Percentiles rank a stretch among this genome's conserved stretches.
Conservation (phyloP, 768 basidiomycete genomes). For the Auricularia cornea region DNA sequence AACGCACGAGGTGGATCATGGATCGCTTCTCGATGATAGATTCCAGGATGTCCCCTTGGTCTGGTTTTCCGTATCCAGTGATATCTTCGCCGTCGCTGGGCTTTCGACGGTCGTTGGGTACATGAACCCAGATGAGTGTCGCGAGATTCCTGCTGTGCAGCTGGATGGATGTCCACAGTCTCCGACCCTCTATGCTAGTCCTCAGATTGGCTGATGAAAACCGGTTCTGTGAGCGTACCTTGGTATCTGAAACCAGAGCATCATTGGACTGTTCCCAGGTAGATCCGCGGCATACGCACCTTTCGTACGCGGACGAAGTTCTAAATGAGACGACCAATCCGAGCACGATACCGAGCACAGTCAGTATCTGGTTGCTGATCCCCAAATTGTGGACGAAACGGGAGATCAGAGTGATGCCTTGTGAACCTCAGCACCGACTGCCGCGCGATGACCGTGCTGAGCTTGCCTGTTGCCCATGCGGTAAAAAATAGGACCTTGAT, state of each 20-base stretch:
- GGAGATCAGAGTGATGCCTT: slow-evolving; percentile 30
- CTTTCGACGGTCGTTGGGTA: slow-evolving; percentile 29
- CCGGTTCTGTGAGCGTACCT: neutral
- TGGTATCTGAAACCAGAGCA: neutral
- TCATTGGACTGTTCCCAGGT: neutral
- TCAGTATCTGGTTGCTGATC: slow-evolving; percentile 47
- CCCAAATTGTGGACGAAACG: slow-evolving; percentile 40
- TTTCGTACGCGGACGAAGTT: slow-evolving; percentile 62
- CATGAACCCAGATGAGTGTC: slow-evolving; percentile 37
- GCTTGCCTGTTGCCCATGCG: neutral
- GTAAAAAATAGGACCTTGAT: slow-evolving; percentile 1
- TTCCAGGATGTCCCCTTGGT: slow-evolving; percentile 24
- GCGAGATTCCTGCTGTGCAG: slow-evolving; percentile 51
- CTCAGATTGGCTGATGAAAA: slow-evolving; percentile 35
- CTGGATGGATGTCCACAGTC: slow-evolving; percentile 58
- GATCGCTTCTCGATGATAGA: slow-evolving; percentile 66
- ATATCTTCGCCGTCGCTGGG: slow-evolving; percentile 6
- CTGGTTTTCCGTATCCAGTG: slow-evolving; percentile 14
- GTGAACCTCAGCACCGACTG: slow-evolving; percentile 10
- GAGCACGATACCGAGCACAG: slow-evolving; percentile 61
- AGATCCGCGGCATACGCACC: slow-evolving; percentile 28
- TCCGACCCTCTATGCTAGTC: slow-evolving; percentile 45
- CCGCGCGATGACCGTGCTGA: slow-evolving; percentile 19
- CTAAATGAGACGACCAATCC: slow-evolving; percentile 53
- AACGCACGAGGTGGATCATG: slow-evolving; percentile 54